Conservation (phyloP, 2,329 filamentous ascomycete species). For the Aspergillus hiratsukae region DNA sequence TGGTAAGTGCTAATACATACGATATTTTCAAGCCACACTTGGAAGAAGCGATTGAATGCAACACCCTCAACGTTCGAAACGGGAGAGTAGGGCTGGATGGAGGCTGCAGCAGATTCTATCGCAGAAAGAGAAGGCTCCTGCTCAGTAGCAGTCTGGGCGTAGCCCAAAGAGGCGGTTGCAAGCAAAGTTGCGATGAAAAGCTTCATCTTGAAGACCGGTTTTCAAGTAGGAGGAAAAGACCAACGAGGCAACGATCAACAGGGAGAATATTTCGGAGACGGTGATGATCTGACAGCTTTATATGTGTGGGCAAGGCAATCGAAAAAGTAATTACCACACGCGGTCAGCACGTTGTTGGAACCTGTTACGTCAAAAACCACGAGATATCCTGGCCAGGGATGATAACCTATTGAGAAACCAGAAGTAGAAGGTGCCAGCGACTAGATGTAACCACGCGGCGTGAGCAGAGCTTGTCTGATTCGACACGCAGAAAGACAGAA, state of each 20-base stretch:
- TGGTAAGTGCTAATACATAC: slow-evolving; percentile 33
- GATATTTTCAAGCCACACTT: slow-evolving; percentile 76
- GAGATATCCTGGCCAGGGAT: not conserved
- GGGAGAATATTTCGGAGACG: not conserved
- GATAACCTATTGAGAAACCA: not conserved
- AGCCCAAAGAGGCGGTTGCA: slow-evolving; percentile 18
- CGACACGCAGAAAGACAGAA: not conserved
- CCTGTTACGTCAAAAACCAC: not conserved
- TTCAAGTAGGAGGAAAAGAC: not conserved
- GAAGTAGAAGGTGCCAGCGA: not conserved
- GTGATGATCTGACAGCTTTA: not conserved
- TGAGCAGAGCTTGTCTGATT: slow-evolving; percentile 6
- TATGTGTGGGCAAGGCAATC: not conserved
- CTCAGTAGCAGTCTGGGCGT: slow-evolving; percentile 23
- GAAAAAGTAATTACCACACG: not conserved
- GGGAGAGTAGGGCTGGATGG: slow-evolving; percentile 58
- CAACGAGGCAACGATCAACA: not conserved
- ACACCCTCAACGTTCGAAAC: slow-evolving; percentile 36
- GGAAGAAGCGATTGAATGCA: slow-evolving; percentile 54
- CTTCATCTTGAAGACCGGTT: slow-evolving; percentile 45
- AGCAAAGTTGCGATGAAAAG: slow-evolving; percentile 31
- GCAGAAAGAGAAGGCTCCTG: slow-evolving; percentile 24
- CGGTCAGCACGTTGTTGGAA: not conserved
- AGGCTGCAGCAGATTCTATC: slow-evolving; percentile 43
- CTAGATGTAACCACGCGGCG: slow-evolving; percentile 7